Base-by-base conservation (phyloP, 345 rosid genomes). In the Euphorbia pulcherrima region DNA sequence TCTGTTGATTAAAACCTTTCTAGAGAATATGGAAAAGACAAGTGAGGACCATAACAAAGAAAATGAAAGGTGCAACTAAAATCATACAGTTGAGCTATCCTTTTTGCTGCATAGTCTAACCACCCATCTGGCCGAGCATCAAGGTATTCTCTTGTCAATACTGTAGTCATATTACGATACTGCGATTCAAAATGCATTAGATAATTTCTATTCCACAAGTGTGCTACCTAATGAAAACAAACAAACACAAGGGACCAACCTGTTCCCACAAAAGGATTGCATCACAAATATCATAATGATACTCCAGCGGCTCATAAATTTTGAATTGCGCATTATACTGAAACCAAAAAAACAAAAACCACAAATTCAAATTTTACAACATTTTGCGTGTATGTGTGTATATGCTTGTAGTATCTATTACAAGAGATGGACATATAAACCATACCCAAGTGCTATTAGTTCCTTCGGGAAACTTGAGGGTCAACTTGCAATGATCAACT, bases 121-220 rank as follows among this genome's bases (percentile, higher is more conserved):
- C 99, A 94, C 66, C 99, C 97, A 78, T 91, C 87, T 13, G 97
- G 95, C 57, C 95, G 89, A 68, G 77, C 80, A 75, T 94, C 99
- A 20, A 94, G 88, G 72, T 91, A 94, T 72, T 94, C 99, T 75
- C 99, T 86, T 1, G 97, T 94, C 77, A 94, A 77, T 33, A 91
- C 90, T 8, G 99, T 91, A 58, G 99, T 94, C 95, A 91, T 91
- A 83, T 94, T 94, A 55, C 96, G 95, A 67, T 89, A 89, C 99
- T 94, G 89, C 87, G 83, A 37, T 44, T 54, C 64, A 47, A 68
- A 66, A 65, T 72, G 56, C 71, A 80, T 71, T 18, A 80, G 71
- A 37, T 57, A 68, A 67, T 39, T 68, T 47, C 16, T 51, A 71
- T 61, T 54, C 44, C 68, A 62, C 56, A 24, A 71, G 30, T 13